Base-by-base conservation (phyloP, 768 basidiomycete species). In the Agaricus blazei region DNA sequence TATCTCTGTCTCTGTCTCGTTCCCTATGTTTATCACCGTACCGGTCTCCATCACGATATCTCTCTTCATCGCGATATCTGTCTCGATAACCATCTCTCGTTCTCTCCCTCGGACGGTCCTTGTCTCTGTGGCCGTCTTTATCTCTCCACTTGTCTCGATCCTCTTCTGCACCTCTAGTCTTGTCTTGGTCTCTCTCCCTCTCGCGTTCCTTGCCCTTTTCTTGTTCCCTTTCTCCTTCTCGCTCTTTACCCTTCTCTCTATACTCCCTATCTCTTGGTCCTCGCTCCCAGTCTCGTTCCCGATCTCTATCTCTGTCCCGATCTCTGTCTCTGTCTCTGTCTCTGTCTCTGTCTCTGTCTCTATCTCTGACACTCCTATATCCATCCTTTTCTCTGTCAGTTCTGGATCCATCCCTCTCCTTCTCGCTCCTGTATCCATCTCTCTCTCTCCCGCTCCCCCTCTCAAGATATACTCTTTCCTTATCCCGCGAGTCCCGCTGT, bases 1-100 rank as follows among this genome's bases (percentile, higher is more conserved):
- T 54, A 8, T 54, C 52, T 36, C 46, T 46, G 4, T 54, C 52
- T 15, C 36, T 36, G 24, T 60, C 62, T 14, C 54, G 48, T 19
- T 60, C 57, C 36, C 44, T 44, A 37, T 31, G 28, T 9, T 15
- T 46, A 27, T 48, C 53, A 19, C 28, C 54, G 24, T 57, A 50
- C 31, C 57, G 48, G 8, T 62, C 52, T 4, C 36, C 19, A 7
- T 57, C 57, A 29, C 38, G 49, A 4, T 57, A 40, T n/a, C 46
- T 50, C 2, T 58, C 48, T 19, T 48, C 44, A 12, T 58, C 59
- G 23, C 28, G 37, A 7, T 43, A 40, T 23, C 41, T 42, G 9
- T 52, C 28, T 31, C 27, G 19, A 15, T 43, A 19, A 19, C 42
- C 8, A 23, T 50, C 36, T 40, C 19, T 19, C 19, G 19, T 19